A percentile compares a stretch with the other conserved stretches of the same genome.
Conservation (phyloP, 371 early-diverging fungal genomes). For the Actinomucor elegans region DNA sequence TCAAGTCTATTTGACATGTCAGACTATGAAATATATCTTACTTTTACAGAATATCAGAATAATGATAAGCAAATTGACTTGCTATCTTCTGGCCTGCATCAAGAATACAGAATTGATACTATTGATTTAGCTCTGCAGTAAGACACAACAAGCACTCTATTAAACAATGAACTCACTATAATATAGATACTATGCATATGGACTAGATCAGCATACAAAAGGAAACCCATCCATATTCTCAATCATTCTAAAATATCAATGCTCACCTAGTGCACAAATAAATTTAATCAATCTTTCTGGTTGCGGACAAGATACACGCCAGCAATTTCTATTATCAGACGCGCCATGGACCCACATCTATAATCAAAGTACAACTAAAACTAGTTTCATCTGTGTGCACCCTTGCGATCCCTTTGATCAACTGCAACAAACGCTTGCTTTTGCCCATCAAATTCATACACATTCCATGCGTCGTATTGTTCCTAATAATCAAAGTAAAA, state of each 20-base stretch:
- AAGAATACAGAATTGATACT: background rate
- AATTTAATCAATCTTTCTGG: slow-evolving; percentile 2
- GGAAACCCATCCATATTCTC: slow-evolving; percentile 1
- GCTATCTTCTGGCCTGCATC: background rate
- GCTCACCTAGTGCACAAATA: background rate
- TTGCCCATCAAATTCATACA: background rate
- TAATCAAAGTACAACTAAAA: background rate
- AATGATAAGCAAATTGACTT: background rate
- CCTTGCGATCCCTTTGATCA: background rate
- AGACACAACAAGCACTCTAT: background rate
- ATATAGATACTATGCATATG: slow-evolving; percentile 4
- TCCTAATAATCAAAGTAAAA: no score
- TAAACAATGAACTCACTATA: background rate
- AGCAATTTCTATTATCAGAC: background rate
- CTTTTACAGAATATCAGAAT: background rate
- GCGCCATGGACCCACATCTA: background rate
- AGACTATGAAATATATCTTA: background rate
- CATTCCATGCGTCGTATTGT: slow-evolving; percentile 5
- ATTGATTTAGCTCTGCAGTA: background rate
- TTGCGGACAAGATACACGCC: background rate
- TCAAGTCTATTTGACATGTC: background rate
- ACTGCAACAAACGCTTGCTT: background rate
- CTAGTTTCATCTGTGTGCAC: background rate
- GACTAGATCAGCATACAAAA: background rate
- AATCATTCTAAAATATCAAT: background rate